Base-by-base conservation (phyloP, 441 rosid genomes). In the Kokia cookei region DNA sequence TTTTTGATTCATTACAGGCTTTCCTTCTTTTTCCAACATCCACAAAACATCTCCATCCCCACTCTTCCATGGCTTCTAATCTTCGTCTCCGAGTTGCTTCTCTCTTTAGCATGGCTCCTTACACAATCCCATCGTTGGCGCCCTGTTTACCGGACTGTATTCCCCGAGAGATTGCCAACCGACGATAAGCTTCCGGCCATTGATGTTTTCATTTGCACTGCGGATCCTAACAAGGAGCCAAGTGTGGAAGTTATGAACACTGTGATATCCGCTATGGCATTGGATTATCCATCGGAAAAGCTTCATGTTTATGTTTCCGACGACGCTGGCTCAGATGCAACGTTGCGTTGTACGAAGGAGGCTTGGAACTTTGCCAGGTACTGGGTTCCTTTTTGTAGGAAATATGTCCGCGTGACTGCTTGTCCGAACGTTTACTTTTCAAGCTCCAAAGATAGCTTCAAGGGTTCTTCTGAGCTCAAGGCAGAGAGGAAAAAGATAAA, bases 381-480 rank as follows among this genome's bases (percentile, higher is more conserved):
- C 14, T 85, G 91, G 91, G 70, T 85, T 27, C 86, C 91, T 2
- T 87, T 83, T 55, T 85, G 89, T 29, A 72, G 57, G 75, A 85
- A n/a, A 75, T 81, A 42, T 47, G 77, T 72, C n/a, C 32, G 84
- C 70, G 71, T 75, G 70, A 81, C 78, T 0, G 72, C 76, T n/a
- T 82, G 82, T 15, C 87, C 91, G 2, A 24, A 71, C 12, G 85
- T 78, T 22, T 87, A 66, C 66, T 87, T 85, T 73, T 70, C 77
- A 4, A 19, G 35, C 1, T 26, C 7, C 0, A 69, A 71, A 22
- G 75, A 77, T 17, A 11, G 8, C 19, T 27, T 17, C 0, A 47
- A 6, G 40, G 61, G 22, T 13, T 7, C 64, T 7, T 29, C 32
- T 29, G 63, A 37, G 17, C 74, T 72, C 72, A 7, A 42, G 27